A percentile compares a stretch with the other conserved stretches of the same genome.
phyloP scores from a whole-genome alignment of 306 rosid genomes.

The Vigna radiata region DNA sequence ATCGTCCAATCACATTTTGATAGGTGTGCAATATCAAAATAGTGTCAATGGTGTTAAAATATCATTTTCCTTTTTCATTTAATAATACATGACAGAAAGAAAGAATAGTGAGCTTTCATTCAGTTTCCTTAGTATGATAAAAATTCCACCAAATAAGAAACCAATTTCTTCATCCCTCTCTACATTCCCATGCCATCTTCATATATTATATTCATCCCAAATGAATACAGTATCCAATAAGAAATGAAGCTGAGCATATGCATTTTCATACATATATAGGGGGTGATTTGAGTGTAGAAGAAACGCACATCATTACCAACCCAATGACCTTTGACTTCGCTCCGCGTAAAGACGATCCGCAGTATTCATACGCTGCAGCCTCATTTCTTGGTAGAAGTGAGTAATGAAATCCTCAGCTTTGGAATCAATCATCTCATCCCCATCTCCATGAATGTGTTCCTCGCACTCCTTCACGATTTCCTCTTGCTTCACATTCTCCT shows the following conservation, averaged over 20 bases:
- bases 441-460: slow-evolving; percentile 10
- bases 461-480: background rate
- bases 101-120: background rate
- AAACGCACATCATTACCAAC: background rate
- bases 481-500: slow-evolving; percentile 1
- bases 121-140: no score
- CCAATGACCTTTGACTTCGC: slow-evolving; percentile 60
- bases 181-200: no score
- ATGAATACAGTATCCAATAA: no score
- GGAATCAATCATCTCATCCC: slow-evolving; percentile 66
- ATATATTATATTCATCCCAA: no score
- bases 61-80: background rate
- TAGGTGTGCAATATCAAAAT: no score
- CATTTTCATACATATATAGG: no score
- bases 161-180: no score
- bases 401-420: slow-evolving; percentile 85
- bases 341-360: slow-evolving; percentile 40
- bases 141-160: no score
- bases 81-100: slow-evolving; percentile 11
- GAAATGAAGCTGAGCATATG: no score
- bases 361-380: slow-evolving; percentile 56
- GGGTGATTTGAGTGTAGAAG: no score
- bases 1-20: no score
- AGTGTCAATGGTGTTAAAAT: no score
- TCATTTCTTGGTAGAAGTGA: slow-evolving; percentile 71